Evolutionary conservation across 805 yeast genomes (phyloP).

Genomic region (Suhomyces sp.): DNA sequence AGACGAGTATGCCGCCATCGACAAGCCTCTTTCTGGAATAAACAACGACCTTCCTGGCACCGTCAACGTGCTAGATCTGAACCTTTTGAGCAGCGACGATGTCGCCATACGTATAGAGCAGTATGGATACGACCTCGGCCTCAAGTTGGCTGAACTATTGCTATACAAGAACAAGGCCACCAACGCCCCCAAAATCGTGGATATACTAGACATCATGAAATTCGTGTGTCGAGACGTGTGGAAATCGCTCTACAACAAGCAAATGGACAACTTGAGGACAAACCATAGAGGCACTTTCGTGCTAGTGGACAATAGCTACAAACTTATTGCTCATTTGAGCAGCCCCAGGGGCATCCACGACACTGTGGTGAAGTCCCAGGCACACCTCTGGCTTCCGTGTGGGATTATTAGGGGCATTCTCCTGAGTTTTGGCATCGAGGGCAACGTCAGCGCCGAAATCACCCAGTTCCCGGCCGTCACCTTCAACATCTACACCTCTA

Average conservation of each 20-base stretch:
- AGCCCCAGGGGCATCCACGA: slow-evolving; percentile 43
- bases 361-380: slow-evolving; percentile 42
- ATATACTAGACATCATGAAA: slow-evolving; percentile 80
- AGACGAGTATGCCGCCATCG: slow-evolving; percentile 23
- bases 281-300: slow-evolving; percentile 88
- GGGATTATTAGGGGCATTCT: slow-evolving; percentile 75
- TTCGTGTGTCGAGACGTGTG: slow-evolving; percentile 91
- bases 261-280: slow-evolving; percentile 87
- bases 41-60: slow-evolving; percentile 42
- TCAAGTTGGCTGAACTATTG: slow-evolving; percentile 49
- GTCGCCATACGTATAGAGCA: slow-evolving; percentile 59
- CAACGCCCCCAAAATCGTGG: slow-evolving; percentile 45
- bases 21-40: slow-evolving; percentile 26
- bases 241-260: slow-evolving; percentile 76
- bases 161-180: slow-evolving; percentile 34
- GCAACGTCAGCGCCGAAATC: slow-evolving; percentile 63
- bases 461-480: slow-evolving; percentile 62
- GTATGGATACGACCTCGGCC: slow-evolving; percentile 70
- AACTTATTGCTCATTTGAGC: slow-evolving; percentile 50
- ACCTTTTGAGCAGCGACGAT: slow-evolving; percentile 42
- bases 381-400: slow-evolving; percentile 67
- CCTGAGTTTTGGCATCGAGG: slow-evolving; percentile 64
- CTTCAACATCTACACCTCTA: slow-evolving; percentile 63
- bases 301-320: slow-evolving; percentile 64
- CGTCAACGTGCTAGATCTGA: slow-evolving; percentile 36